These are phyloP conservation scores for Coemansia sp. DNA, from an alignment of 192 early-diverging fungal genomes.

Conservation along the genomic window DNA sequence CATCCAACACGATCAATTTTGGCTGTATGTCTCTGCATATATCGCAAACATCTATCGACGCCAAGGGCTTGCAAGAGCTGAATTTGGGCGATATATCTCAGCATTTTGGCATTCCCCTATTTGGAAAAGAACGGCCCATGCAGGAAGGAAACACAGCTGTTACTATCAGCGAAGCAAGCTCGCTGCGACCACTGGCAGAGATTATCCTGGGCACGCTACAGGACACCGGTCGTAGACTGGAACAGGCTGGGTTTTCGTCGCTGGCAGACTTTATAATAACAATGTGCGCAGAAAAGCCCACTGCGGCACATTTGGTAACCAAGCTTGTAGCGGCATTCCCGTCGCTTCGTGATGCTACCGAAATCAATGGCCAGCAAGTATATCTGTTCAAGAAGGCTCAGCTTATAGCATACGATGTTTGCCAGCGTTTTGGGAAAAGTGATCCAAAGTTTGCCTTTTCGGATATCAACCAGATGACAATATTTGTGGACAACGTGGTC, in stretches of 20 bases:
- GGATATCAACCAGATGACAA: conserved; percentile 65
- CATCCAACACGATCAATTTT: conserved; percentile 75
- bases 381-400: conserved; percentile 83
- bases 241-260: conserved; percentile 60
- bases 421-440: conserved; percentile 58
- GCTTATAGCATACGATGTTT: conserved; percentile 65
- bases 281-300: conserved; percentile 54
- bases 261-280: conserved; percentile 73
- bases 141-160: conserved; percentile 46
- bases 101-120: conserved; percentile 73
- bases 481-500: conserved; percentile 77
- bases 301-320: conserved; percentile 59
- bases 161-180: conserved; percentile 66
- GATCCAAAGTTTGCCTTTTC: conserved; percentile 63
- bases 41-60: conserved; percentile 59
- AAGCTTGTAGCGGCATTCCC: conserved; percentile 66
- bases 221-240: conserved; percentile 67
- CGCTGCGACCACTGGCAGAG: conserved; percentile 63
- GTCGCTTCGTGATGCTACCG: conserved; percentile 64
- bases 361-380: conserved; percentile 53
- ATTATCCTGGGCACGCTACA: conserved; percentile 66
- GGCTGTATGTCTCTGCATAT: conserved; percentile 85
- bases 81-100: conserved; percentile 62
- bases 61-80: conserved; percentile 61
- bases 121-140: conserved; percentile 62